Base-by-base conservation (phyloP, 2,329 filamentous ascomycete genomes). In the Lachnellula occidentalis region DNA sequence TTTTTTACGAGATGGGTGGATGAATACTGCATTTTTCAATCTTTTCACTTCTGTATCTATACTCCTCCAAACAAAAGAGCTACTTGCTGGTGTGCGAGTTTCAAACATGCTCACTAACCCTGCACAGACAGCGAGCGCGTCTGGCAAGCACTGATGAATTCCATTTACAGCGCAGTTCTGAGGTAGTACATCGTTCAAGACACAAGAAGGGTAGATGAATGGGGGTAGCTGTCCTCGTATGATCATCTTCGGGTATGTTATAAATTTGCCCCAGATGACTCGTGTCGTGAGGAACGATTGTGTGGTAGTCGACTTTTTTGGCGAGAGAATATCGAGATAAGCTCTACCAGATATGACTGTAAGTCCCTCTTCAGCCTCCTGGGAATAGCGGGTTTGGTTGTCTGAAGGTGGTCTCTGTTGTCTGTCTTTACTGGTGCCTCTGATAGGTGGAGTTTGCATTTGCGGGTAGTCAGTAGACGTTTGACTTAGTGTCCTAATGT, bases 191-290 rank as follows among this genome's bases (percentile, higher is more conserved):
- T 51, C 52, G 7, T 63, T 53, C 21, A 62, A 45, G 2, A 61
- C 60, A 22, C 67, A 69, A 2, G 51, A 55, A 3, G 67, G 64
- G 43, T 62, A 61, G n/a, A 69, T 66, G 43, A 68, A 68, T 2
- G 66, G 63, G 2, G 66, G 66, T 0, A 69, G 56, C 4, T 56
- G 56, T 9, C 58, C 60, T 21, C 58, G 36, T 4, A 60, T 56
- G 31, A 69, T 45, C 64, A 64, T 61, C 15, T 19, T 46, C 0
- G 65, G 65, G 42, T 62, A 69, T 37, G 56, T 55, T 14, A 54
- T 52, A 6, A 69, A 22, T 34, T 67, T 65, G 5, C 66, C 61
- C 14, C 59, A 34, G 1, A 69, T 53, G 2, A 65, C 48, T 24
- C 55, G 62, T 4, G 59, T 49, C 11, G 58, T 62, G 21, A 68